These are phyloP conservation scores for Hyaloscypha finlandica DNA, from an alignment of 495 filamentous ascomycete genomes.

Conservation along the genomic window DNA sequence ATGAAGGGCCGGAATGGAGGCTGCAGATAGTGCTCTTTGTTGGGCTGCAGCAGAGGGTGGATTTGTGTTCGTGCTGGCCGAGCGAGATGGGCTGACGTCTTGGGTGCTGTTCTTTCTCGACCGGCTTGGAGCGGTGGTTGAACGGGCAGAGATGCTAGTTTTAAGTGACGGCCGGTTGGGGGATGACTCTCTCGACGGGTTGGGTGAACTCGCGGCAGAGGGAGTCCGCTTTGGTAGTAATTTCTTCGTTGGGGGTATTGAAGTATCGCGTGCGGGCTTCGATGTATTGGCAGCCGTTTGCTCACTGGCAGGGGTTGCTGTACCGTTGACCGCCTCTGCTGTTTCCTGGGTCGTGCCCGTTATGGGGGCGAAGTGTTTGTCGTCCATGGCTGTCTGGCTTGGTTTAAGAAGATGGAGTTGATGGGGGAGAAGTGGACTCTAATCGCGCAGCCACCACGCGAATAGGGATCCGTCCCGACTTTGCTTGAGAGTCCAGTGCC, in stretches of 20 bases:
- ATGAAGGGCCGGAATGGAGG: slow-evolving; percentile 60
- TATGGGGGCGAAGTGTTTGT: neutral
- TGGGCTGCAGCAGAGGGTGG: slow-evolving; percentile 61
- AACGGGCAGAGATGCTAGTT: slow-evolving; percentile 31
- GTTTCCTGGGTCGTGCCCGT: neutral
- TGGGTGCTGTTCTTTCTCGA: slow-evolving; percentile 70
- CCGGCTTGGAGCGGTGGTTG: slow-evolving; percentile 42
- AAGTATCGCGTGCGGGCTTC: slow-evolving; percentile 26
- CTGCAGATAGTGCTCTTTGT: slow-evolving; percentile 64
- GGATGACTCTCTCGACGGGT: slow-evolving; percentile 52
- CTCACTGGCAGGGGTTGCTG: slow-evolving; percentile 7
- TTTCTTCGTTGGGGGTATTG: slow-evolving; percentile 30
- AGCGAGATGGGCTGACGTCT: slow-evolving; percentile 68
- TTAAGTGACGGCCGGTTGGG: slow-evolving; percentile 42
- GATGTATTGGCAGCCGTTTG: slow-evolving; percentile 17
- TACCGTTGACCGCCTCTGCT: slow-evolving; percentile 6
- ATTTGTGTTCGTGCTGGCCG: slow-evolving; percentile 46
- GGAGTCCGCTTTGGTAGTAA: slow-evolving; percentile 31
- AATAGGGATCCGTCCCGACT: slow-evolving; percentile 17
- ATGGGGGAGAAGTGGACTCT: slow-evolving; percentile 2
- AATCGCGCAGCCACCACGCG: slow-evolving; percentile 15
- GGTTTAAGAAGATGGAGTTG: neutral
- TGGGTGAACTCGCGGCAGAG: slow-evolving; percentile 49
- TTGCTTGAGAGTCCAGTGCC: slow-evolving; percentile 9
- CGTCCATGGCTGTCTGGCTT: neutral